Percentiles rank a stretch among this genome's conserved stretches.
Evolutionary conservation across 495 filamentous ascomycete genomes (phyloP).

Genomic region (Penicillium bovifimosum): DNA sequence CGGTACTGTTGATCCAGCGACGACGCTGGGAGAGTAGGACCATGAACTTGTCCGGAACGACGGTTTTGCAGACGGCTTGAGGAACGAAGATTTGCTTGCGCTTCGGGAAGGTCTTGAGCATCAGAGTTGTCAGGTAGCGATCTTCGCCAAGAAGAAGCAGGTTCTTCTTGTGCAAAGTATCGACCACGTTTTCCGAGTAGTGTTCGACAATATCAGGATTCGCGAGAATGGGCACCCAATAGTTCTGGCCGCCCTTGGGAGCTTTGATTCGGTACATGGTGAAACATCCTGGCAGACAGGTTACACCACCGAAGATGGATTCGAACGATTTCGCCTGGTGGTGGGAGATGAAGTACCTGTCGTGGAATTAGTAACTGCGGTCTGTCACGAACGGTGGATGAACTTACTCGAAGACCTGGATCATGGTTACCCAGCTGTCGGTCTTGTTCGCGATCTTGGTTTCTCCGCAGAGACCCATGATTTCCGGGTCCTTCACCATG

Average conservation of each 20-base stretch:
- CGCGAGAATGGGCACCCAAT: slow-evolving; percentile 98
- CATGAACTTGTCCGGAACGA: slow-evolving; percentile 87
- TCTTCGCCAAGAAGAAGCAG: slow-evolving; percentile 92
- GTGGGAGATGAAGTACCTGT: slow-evolving; percentile 90
- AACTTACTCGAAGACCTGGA: slow-evolving; percentile 92
- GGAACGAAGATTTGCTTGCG: slow-evolving; percentile 98
- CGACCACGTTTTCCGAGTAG: slow-evolving; percentile 99
- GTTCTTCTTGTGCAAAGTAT: slow-evolving; percentile 98
- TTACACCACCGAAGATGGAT: slow-evolving; percentile 98
- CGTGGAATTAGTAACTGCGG: slow-evolving; percentile 9
- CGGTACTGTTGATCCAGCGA: slow-evolving; percentile 99
- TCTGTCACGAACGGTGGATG: neutral
- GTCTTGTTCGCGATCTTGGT: slow-evolving; percentile 99
- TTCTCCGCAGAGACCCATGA: slow-evolving; percentile 98
- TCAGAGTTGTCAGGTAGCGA: slow-evolving; percentile 93
- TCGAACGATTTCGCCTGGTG: slow-evolving; percentile 96
- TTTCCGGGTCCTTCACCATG: slow-evolving; percentile 98
- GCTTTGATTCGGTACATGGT: slow-evolving; percentile 99
- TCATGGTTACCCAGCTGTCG: slow-evolving; percentile 91
- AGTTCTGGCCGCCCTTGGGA: slow-evolving; percentile 96
- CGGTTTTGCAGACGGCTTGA: slow-evolving; percentile 97
- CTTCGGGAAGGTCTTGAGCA: slow-evolving; percentile 98
- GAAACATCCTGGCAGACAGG: slow-evolving; percentile 98
- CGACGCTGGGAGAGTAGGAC: slow-evolving; percentile 91
- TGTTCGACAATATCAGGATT: slow-evolving; percentile 99